Conservation (phyloP, 768 basidiomycete genomes). For the Amanita muscaria region DNA sequence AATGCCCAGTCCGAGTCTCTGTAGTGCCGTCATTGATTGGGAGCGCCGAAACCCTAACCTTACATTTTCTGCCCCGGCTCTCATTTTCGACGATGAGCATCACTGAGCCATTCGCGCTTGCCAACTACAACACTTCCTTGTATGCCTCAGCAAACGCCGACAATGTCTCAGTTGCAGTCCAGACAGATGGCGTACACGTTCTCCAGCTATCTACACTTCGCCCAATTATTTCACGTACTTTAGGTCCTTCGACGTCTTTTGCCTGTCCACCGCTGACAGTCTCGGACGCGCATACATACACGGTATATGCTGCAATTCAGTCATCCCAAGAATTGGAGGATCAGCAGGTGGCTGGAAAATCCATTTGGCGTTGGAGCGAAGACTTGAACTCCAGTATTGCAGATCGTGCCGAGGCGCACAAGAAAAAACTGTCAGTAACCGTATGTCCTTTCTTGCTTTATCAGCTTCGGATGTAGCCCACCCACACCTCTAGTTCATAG, state of each 20-base stretch:
- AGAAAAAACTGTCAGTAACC: slow-evolving; percentile 22
- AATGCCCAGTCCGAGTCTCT: slow-evolving; percentile 1
- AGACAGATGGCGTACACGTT: slow-evolving; percentile 69
- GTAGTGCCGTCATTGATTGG: not conserved
- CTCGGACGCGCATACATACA: slow-evolving; percentile 28
- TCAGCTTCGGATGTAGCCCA: slow-evolving; percentile 12
- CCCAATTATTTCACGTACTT: slow-evolving; percentile 57
- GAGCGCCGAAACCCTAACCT: slow-evolving; percentile 7
- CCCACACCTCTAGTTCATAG: slow-evolving; percentile 3
- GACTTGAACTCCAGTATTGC: slow-evolving; percentile 28
- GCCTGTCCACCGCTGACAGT: slow-evolving; percentile 47
- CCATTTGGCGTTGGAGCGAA: slow-evolving; percentile 58
- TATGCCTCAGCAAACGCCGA: not conserved
- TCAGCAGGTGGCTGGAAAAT: slow-evolving; percentile 33
- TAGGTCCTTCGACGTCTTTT: slow-evolving; percentile 58
- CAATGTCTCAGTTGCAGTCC: slow-evolving; percentile 52
- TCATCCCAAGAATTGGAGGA: slow-evolving; percentile 35
- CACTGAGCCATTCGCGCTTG: slow-evolving; percentile 30
- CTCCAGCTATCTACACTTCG: slow-evolving; percentile 59
- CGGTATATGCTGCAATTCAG: slow-evolving; percentile 47
- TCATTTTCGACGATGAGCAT: slow-evolving; percentile 13
- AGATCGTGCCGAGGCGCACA: slow-evolving; percentile 23
- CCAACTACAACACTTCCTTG: slow-evolving; percentile 21
- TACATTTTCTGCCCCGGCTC: slow-evolving; percentile 2
- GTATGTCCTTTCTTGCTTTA: slow-evolving; percentile 38